Evolutionary conservation across 2,329 filamentous ascomycete genomes (phyloP), one percentile per base, ranked within the genome.

Genomic region (Trichoderma polysporum): DNA sequence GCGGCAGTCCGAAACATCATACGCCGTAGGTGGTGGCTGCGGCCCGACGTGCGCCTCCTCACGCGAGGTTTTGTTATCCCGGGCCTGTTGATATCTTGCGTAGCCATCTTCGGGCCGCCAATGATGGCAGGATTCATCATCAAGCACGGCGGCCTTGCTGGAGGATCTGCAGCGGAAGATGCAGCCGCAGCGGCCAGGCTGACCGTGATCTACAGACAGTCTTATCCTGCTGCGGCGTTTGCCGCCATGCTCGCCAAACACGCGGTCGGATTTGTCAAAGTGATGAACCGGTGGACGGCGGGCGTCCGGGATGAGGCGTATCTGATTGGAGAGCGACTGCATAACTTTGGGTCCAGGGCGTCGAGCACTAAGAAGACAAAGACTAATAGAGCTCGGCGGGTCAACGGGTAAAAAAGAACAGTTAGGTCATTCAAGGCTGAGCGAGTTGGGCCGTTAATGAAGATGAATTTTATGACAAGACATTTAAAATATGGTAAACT

Each of bases 291-390:
- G 22, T 98, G 94, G 94, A 88, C 91, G 73, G 84, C 89, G 66
- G 87, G 90, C 67, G 93, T 99, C 54, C 85, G 93, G 45, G 96
- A 99, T 77, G 96, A 99, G 79, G 94, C 97, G 0, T 99, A 99
- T 77, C 82, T 99, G 52, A 95, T 98, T 74, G 95, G 95, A 2
- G 94, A 99, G 80, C 83, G 94, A 68, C 79, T 99, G 74, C 96
- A 99, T 80, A 99, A 99, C 77, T 97, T 97, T 79, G 92, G 93
- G 4, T 77, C 78, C 2, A 79, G 77, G 8, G 76, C 79, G 17
- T 78, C 78, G 8, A 79, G 76, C 19, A 76, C 75, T 19, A 75
- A 77, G 15, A 76, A 76, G 65, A 74, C 74, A 15, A 76, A 76
- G 65, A 74, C 74, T 17, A n/a, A n/a, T n/a, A 75, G 75, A 67